Percentiles rank a stretch among this genome's conserved stretches.
These are phyloP conservation scores for Elongisporangium undulatum DNA, from an alignment of 352 stramenopile genomes.

Conservation along the genomic window DNA sequence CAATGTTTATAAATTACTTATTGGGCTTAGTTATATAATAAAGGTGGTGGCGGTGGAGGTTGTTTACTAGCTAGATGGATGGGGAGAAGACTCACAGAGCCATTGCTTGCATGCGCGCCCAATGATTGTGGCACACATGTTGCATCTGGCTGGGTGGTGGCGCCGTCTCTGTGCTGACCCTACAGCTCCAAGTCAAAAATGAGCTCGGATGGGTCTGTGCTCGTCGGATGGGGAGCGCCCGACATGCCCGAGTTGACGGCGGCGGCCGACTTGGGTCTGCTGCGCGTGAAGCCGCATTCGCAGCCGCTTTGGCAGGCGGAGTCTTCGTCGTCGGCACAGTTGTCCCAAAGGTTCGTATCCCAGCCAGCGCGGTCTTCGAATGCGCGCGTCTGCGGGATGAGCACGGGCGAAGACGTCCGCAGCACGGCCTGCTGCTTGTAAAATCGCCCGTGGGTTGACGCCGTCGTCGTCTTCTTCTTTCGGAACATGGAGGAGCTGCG, in stretches of 20 bases:
- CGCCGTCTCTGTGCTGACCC: slow-evolving; percentile 5
- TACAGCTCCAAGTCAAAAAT: slow-evolving; percentile 74
- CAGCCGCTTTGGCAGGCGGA: slow-evolving; percentile 45
- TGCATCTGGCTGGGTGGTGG: background rate
- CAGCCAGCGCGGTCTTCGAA: slow-evolving; percentile 35
- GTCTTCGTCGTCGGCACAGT: slow-evolving; percentile 22
- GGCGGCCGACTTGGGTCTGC: slow-evolving; percentile 1
- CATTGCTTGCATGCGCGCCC: background rate
- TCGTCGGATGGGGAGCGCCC: background rate
- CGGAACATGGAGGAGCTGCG: background rate
- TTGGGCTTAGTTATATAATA: background rate
- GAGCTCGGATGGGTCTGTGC: slow-evolving; percentile 31
- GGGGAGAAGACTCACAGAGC: background rate
- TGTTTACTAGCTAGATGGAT: background rate
- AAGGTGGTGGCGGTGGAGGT: background rate
- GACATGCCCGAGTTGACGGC: background rate
- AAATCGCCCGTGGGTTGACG: background rate
- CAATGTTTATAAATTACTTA: background rate
- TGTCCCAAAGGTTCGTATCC: slow-evolving; percentile 26
- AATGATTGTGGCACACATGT: background rate
- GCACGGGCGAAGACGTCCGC: slow-evolving; percentile 20
- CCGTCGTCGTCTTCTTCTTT: background rate
- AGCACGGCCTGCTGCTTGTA: slow-evolving; percentile 8
- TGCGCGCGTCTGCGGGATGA: slow-evolving; percentile 33
- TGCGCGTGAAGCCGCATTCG: slow-evolving; percentile 22